phyloP scores from a whole-genome alignment of 495 filamentous ascomycete genomes.

The Penicillium macrosclerotiorum region DNA sequence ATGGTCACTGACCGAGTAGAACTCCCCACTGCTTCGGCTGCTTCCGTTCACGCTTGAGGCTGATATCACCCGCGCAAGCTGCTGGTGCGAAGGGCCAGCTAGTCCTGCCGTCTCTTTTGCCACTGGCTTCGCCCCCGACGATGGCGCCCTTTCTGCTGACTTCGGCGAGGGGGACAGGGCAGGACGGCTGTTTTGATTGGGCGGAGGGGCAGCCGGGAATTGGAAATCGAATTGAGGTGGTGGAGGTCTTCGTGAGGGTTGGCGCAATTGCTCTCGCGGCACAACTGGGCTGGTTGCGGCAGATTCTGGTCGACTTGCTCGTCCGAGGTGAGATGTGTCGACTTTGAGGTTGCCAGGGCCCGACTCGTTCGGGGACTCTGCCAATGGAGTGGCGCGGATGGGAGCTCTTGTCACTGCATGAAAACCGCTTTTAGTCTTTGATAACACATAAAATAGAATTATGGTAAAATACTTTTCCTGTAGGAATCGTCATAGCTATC shows the following conservation, averaged over 20 bases:
- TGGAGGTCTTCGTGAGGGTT: constrained; percentile 33
- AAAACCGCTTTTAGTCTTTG: background rate
- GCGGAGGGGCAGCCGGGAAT: constrained; percentile 56
- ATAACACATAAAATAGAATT: constrained; percentile 4
- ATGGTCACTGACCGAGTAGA: constrained; percentile 90
- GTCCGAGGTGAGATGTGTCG: constrained; percentile 29
- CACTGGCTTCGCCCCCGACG: constrained; percentile 7
- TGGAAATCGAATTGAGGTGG: constrained; percentile 61
- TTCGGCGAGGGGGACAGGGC: constrained; percentile 35
- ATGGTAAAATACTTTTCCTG: constrained; percentile 39
- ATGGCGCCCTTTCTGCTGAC: constrained; percentile 17
- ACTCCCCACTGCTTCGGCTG: constrained; percentile 86
- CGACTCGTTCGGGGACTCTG: constrained; percentile 29
- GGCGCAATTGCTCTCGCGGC: constrained; percentile 25
- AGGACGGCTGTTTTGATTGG: constrained; percentile 29
- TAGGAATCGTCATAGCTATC: constrained; percentile 41
- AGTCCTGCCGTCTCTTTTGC: constrained; percentile 18
- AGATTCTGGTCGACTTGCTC: constrained; percentile 23
- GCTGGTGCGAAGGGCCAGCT: constrained; percentile 48
- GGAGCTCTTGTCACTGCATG: constrained; percentile 23
- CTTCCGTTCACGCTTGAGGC: constrained; percentile 63
- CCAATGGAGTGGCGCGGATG: constrained; percentile 25
- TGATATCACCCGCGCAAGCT: constrained; percentile 70
- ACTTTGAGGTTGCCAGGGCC: constrained; percentile 24
- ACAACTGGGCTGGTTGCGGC: constrained; percentile 28